Conservation (phyloP, 176 grass and related monocot species). For the Puccinellia tenuiflora region DNA sequence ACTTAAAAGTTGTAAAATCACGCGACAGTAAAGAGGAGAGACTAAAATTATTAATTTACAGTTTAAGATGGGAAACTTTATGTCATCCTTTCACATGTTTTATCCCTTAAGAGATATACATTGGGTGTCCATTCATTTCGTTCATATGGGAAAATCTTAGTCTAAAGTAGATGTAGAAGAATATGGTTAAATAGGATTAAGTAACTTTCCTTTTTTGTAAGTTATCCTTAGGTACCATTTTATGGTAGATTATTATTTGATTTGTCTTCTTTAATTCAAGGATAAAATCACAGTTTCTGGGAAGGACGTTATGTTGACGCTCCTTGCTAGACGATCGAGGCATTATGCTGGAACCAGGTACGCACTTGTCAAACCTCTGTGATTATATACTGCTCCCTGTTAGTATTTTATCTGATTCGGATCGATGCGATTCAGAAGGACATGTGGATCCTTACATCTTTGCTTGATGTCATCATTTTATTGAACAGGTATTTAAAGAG, state of each 20-base stretch:
- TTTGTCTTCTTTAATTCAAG: constrained; percentile 36
- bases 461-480: neutral
- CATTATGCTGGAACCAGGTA: constrained; percentile 96
- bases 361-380: constrained; percentile 1
- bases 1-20: constrained; percentile 6
- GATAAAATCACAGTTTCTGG: constrained; percentile 67
- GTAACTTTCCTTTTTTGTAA: neutral
- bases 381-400: neutral
- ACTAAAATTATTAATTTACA: neutral
- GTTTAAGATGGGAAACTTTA: neutral
- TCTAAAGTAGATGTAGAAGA: neutral
- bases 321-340: constrained; percentile 86
- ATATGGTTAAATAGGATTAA: neutral
- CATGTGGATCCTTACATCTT: neutral
- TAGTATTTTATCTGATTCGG: neutral
- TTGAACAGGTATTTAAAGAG: constrained; percentile 85
- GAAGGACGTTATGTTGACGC: constrained; percentile 76
- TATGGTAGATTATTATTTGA: constrained; percentile 18
- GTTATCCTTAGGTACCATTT: constrained; percentile 7
- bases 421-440: neutral
- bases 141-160: neutral
- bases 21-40: neutral
- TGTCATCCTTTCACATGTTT: neutral
- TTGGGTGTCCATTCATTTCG: neutral
- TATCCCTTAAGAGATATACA: neutral